Conservation (phyloP, 192 early-diverging fungal genomes). For the Thoreauomyces humboldtii region DNA sequence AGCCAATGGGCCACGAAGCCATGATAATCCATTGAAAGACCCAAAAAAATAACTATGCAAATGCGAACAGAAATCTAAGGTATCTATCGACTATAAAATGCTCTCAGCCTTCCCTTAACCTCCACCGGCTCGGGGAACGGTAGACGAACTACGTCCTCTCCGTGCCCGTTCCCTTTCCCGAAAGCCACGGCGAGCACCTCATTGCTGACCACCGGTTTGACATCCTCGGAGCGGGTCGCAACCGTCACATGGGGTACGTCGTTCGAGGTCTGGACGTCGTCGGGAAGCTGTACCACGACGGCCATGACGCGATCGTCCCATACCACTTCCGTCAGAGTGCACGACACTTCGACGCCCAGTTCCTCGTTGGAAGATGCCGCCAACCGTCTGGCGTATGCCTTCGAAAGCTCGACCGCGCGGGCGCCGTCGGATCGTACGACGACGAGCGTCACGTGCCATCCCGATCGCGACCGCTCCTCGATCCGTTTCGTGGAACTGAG, state of each 20-base stretch:
- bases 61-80: no score
- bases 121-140: not conserved
- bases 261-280: constrained; percentile 14
- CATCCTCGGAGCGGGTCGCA: constrained; percentile 20
- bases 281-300: constrained; percentile 12
- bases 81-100: not conserved
- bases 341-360: constrained; percentile 8
- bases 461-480: not conserved
- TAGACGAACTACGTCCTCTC: not conserved
- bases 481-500: not conserved
- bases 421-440: not conserved
- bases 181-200: constrained; percentile 20
- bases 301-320: constrained; percentile 34
- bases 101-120: not conserved
- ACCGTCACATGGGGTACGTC: constrained; percentile 37
- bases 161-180: not conserved
- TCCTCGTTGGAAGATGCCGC: not conserved
- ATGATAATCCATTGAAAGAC: no score
- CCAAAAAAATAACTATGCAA: no score
- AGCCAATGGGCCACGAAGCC: no score
- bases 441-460: constrained; percentile 36
- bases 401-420: no score
- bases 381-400: no score
- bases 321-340: constrained; percentile 13
- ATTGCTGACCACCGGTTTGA: constrained; percentile 35